A percentile compares a stretch with the other conserved stretches of the same genome.
These are phyloP conservation scores for Fagus sylvatica DNA, from an alignment of 306 rosid genomes.

Conservation along the genomic window DNA sequence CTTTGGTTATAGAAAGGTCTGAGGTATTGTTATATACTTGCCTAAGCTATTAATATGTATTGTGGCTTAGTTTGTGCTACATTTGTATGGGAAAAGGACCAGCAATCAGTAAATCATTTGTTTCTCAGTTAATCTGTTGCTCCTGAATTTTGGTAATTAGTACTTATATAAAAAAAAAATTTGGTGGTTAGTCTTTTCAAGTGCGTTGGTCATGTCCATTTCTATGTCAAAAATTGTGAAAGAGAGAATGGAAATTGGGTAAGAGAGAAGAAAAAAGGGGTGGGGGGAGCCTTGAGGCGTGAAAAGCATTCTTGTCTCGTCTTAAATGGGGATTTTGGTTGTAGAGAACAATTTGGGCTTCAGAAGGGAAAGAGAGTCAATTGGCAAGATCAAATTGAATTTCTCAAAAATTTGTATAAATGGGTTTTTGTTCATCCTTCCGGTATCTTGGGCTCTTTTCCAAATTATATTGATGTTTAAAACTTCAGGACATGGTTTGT, in stretches of 20 bases:
- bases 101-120: background rate
- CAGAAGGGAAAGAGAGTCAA: background rate
- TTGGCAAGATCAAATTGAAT: background rate
- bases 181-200: background rate
- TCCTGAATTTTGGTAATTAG: background rate
- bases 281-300: no score
- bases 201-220: background rate
- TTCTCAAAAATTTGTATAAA: background rate
- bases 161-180: background rate
- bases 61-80: background rate
- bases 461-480: background rate
- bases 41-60: background rate
- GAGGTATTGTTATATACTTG: conserved; percentile 40
- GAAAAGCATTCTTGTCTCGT: background rate
- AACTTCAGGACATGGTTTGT: background rate
- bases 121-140: background rate
- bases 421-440: background rate
- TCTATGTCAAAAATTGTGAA: background rate
- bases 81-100: background rate
- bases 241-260: background rate
- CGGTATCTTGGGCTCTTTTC: background rate
- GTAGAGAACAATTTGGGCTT: background rate
- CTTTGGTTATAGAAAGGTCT: conserved; percentile 79
- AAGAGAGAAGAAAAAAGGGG: background rate
- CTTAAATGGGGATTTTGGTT: background rate